Percentiles rank a stretch among this genome's conserved stretches.
Conservation (phyloP, 257 asterid species). For the Paulownia fortunei region DNA sequence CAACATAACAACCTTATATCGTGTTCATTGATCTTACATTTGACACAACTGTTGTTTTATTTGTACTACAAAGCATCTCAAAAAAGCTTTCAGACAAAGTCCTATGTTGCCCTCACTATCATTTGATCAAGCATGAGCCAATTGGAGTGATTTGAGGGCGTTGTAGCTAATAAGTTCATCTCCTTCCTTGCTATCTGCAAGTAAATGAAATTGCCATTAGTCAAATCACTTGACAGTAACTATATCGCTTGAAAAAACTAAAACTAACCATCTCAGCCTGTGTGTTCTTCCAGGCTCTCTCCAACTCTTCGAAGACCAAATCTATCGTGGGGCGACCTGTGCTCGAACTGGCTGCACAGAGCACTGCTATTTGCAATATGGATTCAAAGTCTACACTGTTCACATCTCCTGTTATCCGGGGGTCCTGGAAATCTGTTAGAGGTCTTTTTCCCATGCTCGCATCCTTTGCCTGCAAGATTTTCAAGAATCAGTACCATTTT, state of each 20-base stretch:
- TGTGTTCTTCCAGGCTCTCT: conserved; percentile 68
- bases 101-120: neutral
- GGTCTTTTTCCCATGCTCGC: conserved; percentile 72
- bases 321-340: conserved; percentile 78
- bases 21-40: no score
- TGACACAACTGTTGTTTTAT: no score
- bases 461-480: conserved; percentile 76
- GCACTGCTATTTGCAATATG: conserved; percentile 77
- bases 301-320: conserved; percentile 69
- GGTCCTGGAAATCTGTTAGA: conserved; percentile 70
- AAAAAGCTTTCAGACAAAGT: no score
- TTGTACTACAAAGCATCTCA: no score
- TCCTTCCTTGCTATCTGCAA: conserved; percentile 42
- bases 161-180: conserved; percentile 35
- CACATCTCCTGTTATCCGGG: conserved; percentile 50
- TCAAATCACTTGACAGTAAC: neutral
- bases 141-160: conserved; percentile 46
- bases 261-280: conserved; percentile 48
- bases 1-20: no score
- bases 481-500: conserved; percentile 13
- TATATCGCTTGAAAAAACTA: no score
- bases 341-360: conserved; percentile 75
- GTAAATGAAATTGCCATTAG: conserved; percentile 1
- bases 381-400: conserved; percentile 69
- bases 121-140: conserved; percentile 38